Conservation (phyloP, 2,329 filamentous ascomycete species). For the Penicillium hordei region DNA sequence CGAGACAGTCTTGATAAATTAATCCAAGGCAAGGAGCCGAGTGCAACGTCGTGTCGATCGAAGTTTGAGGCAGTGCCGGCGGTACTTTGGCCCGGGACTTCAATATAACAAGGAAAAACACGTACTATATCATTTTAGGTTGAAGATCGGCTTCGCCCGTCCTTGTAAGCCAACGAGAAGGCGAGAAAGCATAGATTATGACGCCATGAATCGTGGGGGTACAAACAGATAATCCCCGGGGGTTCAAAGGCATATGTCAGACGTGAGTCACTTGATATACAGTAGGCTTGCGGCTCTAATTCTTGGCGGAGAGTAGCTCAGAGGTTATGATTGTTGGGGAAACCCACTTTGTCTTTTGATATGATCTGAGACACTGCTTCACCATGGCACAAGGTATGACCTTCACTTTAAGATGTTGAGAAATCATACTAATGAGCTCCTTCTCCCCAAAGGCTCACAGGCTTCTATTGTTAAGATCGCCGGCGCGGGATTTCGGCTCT, state of each 20-base stretch:
- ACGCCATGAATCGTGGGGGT: constrained; percentile 17
- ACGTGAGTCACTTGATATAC: constrained; percentile 27
- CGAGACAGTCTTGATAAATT: constrained; percentile 7
- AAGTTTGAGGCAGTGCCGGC: constrained; percentile 20
- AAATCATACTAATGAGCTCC: neutral
- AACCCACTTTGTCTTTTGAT: neutral
- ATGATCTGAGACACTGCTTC: constrained; percentile 1
- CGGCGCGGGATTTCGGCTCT: constrained; percentile 41
- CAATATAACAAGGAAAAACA: constrained; percentile 2
- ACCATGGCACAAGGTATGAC: constrained; percentile 20
- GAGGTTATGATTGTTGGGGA: constrained; percentile 8
- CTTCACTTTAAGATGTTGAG: neutral
- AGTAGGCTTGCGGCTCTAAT: constrained; percentile 22
- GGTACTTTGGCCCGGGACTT: constrained; percentile 12
- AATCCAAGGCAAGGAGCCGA: constrained; percentile 4
- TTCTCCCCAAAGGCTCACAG: constrained; percentile 15
- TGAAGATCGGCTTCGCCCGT: constrained; percentile 18
- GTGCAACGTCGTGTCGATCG: constrained; percentile 9
- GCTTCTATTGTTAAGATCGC: constrained; percentile 27
- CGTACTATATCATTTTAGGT: constrained; percentile 5
- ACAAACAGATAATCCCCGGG: neutral
- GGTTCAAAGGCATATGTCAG: constrained; percentile 3
- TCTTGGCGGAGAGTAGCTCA: neutral
- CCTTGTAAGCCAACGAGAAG: constrained; percentile 10
- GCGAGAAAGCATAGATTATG: constrained; percentile 10